Evolutionary conservation across 306 rosid species (phyloP).

Genomic region (Glycine tomentella): DNA sequence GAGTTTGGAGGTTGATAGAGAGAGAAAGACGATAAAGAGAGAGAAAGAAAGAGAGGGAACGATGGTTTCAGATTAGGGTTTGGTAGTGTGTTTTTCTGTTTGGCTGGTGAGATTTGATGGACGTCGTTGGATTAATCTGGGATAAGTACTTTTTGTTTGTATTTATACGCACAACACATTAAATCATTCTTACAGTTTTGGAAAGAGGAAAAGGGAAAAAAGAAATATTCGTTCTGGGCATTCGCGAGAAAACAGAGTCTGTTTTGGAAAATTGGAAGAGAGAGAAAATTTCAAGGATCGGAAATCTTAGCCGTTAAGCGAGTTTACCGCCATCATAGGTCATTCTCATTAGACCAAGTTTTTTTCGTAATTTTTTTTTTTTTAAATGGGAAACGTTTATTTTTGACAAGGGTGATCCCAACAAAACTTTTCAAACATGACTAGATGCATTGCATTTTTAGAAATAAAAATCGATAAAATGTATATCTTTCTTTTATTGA

Average conservation of each 20-base stretch:
- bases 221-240: conserved; percentile 35
- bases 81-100: conserved; percentile 25
- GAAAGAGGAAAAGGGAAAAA: conserved; percentile 11
- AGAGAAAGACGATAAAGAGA: too few species aligned
- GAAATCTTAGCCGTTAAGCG: conserved; percentile 49
- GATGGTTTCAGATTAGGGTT: conserved; percentile 48
- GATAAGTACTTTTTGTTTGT: conserved; percentile 11
- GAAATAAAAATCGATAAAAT: too few species aligned
- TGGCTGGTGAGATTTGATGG: conserved; percentile 51
- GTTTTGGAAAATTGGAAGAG: conserved; percentile 26
- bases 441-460: neutral
- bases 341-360: conserved; percentile 37
- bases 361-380: neutral
- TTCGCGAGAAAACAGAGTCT: conserved; percentile 37
- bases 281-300: conserved; percentile 39
- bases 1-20: conserved; percentile 24
- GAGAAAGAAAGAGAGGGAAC: neutral
- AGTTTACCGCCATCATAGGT: conserved; percentile 39
- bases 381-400: neutral
- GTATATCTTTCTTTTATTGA: neutral
- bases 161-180: neutral
- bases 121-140: conserved; percentile 49
- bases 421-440: neutral
- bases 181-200: neutral
- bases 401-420: conserved; percentile 18